Percentiles rank a stretch among this genome's conserved stretches.
Conservation (phyloP, 164 flowering plant species). For the Euptelea pleiosperma region DNA sequence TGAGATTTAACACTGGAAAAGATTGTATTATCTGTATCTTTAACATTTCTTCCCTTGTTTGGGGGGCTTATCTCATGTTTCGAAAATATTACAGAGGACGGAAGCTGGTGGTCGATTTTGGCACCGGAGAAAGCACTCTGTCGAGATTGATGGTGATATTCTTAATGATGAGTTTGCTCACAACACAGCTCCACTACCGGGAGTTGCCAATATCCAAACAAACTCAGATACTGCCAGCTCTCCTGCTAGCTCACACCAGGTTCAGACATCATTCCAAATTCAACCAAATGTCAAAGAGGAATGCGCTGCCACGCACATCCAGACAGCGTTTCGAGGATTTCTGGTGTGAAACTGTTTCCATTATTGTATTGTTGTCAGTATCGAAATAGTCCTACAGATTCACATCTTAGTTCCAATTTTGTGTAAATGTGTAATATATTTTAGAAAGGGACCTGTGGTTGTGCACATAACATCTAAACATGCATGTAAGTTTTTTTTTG, state of each 20-base stretch:
- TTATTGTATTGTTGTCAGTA: neutral
- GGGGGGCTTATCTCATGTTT: neutral
- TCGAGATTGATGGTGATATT: conserved; percentile 37
- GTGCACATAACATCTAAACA: neutral
- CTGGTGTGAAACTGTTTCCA: conserved; percentile 48
- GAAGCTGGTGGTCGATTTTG: conserved; percentile 37
- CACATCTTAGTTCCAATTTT: neutral
- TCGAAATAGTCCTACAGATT: neutral
- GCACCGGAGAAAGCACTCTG: conserved; percentile 57
- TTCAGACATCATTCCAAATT: conserved; percentile 29
- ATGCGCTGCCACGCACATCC: conserved; percentile 79
- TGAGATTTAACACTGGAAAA: neutral
- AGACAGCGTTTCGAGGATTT: conserved; percentile 91
- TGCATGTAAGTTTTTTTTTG: too few species aligned
- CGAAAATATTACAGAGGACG: conserved; percentile 34
- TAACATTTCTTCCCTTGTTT: neutral
- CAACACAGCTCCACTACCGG: conserved; percentile 24
- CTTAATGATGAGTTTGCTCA: conserved; percentile 39
- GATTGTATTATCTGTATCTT: neutral
- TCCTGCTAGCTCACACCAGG: conserved; percentile 41
- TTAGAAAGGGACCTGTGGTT: neutral
- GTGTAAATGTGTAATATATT: neutral
- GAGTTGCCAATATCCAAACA: conserved; percentile 29
- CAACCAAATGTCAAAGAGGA: conserved; percentile 48
- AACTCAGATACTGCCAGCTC: conserved; percentile 33